Conservation (phyloP, 75 land plant genomes). For the Isoetes taiwanensis region DNA sequence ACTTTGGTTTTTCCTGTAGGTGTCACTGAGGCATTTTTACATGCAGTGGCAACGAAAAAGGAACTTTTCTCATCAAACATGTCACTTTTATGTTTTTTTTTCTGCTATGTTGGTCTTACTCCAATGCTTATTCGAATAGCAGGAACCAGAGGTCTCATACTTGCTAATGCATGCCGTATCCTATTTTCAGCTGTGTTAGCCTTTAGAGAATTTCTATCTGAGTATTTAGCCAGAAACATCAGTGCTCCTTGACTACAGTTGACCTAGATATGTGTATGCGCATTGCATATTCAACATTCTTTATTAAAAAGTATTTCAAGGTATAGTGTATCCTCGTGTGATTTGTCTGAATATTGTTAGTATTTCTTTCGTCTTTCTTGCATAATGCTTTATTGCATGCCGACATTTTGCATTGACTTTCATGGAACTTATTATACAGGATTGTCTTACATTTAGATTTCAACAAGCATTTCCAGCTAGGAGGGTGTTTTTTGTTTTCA, state of each 20-base stretch:
- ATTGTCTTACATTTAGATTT: conserved; percentile 37
- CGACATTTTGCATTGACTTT: not conserved
- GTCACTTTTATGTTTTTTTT: conserved; percentile 54
- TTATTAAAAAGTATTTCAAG: conserved; percentile 56
- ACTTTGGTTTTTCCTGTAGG: no score
- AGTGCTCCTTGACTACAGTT: conserved; percentile 23
- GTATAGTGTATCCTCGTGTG: conserved; percentile 14
- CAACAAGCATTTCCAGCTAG: conserved; percentile 49
- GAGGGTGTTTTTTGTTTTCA: conserved; percentile 38
- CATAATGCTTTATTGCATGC: not conserved
- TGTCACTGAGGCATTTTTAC: conserved; percentile 89
- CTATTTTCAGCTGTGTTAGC: conserved; percentile 14
- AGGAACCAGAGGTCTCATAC: conserved; percentile 73
- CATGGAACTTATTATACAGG: conserved; percentile 25
- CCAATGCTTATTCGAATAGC: conserved; percentile 39
- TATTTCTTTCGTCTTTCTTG: not conserved
- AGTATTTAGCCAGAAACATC: not conserved
- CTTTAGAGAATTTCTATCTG: not conserved
- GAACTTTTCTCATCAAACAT: conserved; percentile 60
- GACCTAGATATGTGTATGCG: conserved; percentile 78
- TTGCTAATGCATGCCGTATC: conserved; percentile 90
- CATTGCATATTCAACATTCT: conserved; percentile 54
- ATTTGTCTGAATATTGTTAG: not conserved
- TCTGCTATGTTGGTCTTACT: conserved; percentile 50
- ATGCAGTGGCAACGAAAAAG: conserved; percentile 58